phyloP scores from a whole-genome alignment of 73 alveolate genomes.

The Effrenium voratum region DNA sequence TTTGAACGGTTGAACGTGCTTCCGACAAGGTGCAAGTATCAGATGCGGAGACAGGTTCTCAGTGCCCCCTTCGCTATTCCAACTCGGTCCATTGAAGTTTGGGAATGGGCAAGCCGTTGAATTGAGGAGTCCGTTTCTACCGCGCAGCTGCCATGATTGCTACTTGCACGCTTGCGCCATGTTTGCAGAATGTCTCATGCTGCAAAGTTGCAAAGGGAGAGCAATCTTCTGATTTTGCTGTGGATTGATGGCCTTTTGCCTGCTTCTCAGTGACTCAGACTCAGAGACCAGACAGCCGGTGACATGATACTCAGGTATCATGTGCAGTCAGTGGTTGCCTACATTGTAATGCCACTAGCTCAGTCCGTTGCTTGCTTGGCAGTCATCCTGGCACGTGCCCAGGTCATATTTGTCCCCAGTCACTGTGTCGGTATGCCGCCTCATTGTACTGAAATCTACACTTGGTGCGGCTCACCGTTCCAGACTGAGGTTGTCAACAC shows the following conservation, averaged over 20 bases:
- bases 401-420: constrained; percentile 87
- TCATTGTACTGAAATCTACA: background rate
- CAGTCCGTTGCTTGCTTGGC: background rate
- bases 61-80: no score
- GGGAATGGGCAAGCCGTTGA: no score
- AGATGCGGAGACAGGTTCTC: no score
- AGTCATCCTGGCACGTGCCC: background rate
- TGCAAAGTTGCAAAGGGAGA: no score
- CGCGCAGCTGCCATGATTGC: no score
- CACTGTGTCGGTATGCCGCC: constrained; percentile 45
- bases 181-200: no score
- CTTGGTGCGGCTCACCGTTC: background rate
- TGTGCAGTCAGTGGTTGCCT: constrained; percentile 91
- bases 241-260: constrained; percentile 86
- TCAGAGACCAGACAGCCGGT: background rate
- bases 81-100: no score
- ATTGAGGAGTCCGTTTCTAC: no score
- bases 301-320: constrained; percentile 28
- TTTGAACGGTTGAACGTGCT: no score
- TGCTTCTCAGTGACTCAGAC: background rate
- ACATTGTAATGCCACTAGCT: constrained; percentile 38
- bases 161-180: no score
- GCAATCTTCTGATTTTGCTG: constrained; percentile 25
- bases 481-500: constrained; percentile 70
- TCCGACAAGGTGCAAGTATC: no score